Evolutionary conservation across 2,329 filamentous ascomycete genomes (phyloP).

Genomic region (Fusarium sp.): DNA sequence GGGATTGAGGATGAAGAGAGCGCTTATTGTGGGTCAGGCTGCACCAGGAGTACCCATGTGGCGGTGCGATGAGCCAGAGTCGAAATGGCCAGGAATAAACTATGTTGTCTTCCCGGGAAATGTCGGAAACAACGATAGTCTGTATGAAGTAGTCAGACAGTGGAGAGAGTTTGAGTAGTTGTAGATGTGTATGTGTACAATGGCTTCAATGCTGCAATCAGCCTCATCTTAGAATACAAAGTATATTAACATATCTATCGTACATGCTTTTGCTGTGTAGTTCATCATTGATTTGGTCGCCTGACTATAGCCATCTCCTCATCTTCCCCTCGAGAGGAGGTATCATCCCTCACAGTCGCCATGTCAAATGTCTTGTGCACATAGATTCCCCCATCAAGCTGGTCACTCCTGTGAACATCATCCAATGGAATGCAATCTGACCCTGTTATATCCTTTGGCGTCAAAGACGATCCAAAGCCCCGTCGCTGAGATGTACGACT

Average conservation of each 20-base stretch:
- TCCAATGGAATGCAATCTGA: constrained; percentile 27
- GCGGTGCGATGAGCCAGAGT: constrained; percentile 66
- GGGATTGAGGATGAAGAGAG: constrained; percentile 64
- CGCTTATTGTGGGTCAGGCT: constrained; percentile 67
- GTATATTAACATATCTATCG: not conserved
- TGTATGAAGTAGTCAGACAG: constrained; percentile 19
- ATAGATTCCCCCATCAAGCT: constrained; percentile 17
- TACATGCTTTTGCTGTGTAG: not conserved
- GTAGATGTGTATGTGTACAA: not conserved
- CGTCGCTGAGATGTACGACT: constrained; percentile 7
- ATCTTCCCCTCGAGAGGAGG: constrained; percentile 11
- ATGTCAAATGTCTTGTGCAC: constrained; percentile 27
- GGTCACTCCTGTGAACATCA: not conserved
- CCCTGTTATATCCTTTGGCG: not conserved
- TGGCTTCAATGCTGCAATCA: accelerated
- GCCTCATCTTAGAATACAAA: not conserved
- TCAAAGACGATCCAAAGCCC: constrained; percentile 12
- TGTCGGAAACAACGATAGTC: constrained; percentile 16
- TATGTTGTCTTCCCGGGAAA: constrained; percentile 29
- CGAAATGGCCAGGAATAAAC: constrained; percentile 54
- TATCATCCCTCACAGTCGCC: not conserved
- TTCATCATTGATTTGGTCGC: not conserved
- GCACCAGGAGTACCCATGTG: constrained; percentile 69
- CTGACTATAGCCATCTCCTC: constrained; percentile 13
- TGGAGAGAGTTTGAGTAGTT: constrained; percentile 19